Evolutionary conservation across 768 basidiomycete species (phyloP).

Genomic region (Tylopilus subfusipes): DNA sequence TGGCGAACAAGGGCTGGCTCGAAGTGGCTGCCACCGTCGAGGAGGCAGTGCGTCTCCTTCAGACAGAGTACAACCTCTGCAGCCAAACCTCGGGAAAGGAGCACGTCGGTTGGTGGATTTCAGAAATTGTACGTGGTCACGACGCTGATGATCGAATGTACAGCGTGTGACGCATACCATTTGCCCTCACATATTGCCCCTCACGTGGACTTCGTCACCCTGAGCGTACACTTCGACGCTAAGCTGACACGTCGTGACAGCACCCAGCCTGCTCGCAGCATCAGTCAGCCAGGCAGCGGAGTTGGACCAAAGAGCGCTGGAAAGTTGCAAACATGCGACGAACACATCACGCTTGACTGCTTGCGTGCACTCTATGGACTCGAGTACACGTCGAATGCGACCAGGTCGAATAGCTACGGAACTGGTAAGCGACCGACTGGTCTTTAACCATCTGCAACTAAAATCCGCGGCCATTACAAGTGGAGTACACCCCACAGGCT

Average conservation of each 20-base stretch:
- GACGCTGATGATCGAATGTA: slow-evolving; percentile 1
- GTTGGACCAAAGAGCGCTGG: slow-evolving; percentile 23
- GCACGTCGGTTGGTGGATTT: slow-evolving; percentile 20
- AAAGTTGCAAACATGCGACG: slow-evolving; percentile 21
- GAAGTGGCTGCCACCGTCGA: slow-evolving; percentile 27
- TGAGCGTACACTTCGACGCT: slow-evolving; percentile 33
- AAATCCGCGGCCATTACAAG: neutral
- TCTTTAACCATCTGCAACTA: no score
- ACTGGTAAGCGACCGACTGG: neutral
- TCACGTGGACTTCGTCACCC: slow-evolving; percentile 35
- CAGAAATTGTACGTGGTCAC: neutral
- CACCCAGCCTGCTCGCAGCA: slow-evolving; percentile 6
- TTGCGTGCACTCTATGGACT: slow-evolving; percentile 30
- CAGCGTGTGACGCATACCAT: slow-evolving; percentile 34
- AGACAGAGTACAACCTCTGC: slow-evolving; percentile 34
- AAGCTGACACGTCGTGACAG: slow-evolving; percentile 17
- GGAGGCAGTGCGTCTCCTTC: slow-evolving; percentile 27
- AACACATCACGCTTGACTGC: slow-evolving; percentile 30
- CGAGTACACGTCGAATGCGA: slow-evolving; percentile 11
- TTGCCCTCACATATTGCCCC: slow-evolving; percentile 29
- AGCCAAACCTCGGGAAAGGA: slow-evolving; percentile 26
- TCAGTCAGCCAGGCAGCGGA: slow-evolving; percentile 12
- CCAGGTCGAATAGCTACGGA: slow-evolving; percentile 1
- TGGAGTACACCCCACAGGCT: slow-evolving; percentile 11
- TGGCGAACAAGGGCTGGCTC: slow-evolving; percentile 24